These are phyloP conservation scores for Solanum sitiens DNA, from an alignment of 257 asterid genomes.

Conservation along the genomic window DNA sequence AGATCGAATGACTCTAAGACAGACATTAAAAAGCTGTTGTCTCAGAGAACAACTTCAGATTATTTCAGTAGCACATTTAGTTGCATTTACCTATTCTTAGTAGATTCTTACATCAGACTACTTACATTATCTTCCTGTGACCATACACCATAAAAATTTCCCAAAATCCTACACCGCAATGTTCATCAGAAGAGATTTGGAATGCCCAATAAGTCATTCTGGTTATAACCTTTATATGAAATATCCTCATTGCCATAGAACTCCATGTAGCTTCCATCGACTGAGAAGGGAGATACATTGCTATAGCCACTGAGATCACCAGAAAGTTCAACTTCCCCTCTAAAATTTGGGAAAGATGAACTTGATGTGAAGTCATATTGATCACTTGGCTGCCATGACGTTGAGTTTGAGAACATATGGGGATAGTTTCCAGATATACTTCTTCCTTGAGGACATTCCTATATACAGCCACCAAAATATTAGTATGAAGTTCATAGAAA, in stretches of 20 bases:
- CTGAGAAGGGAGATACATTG: constrained; percentile 21
- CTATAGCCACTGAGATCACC: constrained; percentile 21
- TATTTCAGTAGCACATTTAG: not conserved
- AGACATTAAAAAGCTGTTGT: constrained; percentile 18
- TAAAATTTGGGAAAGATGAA: constrained; percentile 32
- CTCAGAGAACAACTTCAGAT: constrained; percentile 5
- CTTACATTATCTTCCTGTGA: not conserved
- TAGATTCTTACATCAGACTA: not conserved
- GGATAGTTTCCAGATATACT: not conserved
- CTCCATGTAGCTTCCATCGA: constrained; percentile 21
- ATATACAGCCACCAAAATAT: not conserved
- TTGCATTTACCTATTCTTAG: not conserved
- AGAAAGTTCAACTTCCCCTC: constrained; percentile 22
- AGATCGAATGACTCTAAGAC: constrained; percentile 3
- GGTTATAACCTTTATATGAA: constrained; percentile 12
- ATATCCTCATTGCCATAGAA: constrained; percentile 16
- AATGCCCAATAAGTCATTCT: constrained; percentile 5
- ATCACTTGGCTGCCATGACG: constrained; percentile 11
- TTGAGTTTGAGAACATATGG: constrained; percentile 14
- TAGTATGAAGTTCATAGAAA: not conserved
- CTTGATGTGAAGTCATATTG: constrained; percentile 24
- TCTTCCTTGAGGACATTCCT: constrained; percentile 22
- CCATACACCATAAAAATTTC: not conserved
- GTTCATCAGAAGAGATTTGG: constrained; percentile 12
- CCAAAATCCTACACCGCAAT: not conserved